Evolutionary conservation across 148 eudicot species (phyloP), one percentile per base, ranked within the genome.

Genomic region (Talinum fruticosum): DNA sequence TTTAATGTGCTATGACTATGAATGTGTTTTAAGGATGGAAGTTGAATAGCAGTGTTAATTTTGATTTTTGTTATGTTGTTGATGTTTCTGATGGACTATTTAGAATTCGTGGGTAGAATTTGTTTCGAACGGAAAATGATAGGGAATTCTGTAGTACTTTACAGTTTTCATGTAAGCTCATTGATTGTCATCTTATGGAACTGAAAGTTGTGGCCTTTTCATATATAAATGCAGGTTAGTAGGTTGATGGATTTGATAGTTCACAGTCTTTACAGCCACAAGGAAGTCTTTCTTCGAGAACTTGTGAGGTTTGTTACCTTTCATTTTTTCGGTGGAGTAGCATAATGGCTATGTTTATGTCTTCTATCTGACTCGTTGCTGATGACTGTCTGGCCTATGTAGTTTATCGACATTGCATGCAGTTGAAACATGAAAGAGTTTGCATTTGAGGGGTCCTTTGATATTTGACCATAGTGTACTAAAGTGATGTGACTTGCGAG

Each of bases 201-300:
- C 30, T 49, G 72, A 73, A 72, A 72, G 66, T n/a, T 73, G 26
- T 10, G 24, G 28, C 47, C 68, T 74, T 79, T 64, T 78, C 62
- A 24, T 44, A 37, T 23, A 53, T 73, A 79, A 76, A 28, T 86
- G 83, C 95, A 96, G 99, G 99, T 96, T 30, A 91, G 95, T 84
- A 83, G 99, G 75, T 80, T 96, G 72, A 23, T 96, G 91, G 97
- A 96, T 82, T 86, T 96, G 88, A 96, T 93, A 64, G 99, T 96
- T 71, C 97, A 96, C 85, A 93, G 97, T 82, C 57, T 96, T 71
- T 96, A 96, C 90, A 96, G 99, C 78, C 97, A 96, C 88, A 96
- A 96, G 83, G 99, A 96, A 83, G 94, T 96, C 73, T 96, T 96
- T 74, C 97, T 96, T 35, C 79, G 99, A 76, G 99, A 96, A 84